phyloP scores from a whole-genome alignment of 352 stramenopile species.

The Paralagenidium karlingii region DNA sequence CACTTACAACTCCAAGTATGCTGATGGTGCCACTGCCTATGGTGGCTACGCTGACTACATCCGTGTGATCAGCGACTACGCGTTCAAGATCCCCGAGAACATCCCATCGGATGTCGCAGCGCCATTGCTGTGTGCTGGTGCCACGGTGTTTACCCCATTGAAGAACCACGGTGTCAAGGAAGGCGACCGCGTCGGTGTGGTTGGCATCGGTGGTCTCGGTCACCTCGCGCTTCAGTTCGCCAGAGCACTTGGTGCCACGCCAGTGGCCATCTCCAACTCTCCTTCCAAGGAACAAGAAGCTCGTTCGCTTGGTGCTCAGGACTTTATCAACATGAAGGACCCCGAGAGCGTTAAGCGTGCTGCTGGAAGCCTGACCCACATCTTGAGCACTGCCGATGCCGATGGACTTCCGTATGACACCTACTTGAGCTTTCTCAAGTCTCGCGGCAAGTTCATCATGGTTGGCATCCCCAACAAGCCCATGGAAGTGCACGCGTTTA shows the following conservation, averaged over 20 bases:
- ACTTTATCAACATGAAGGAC: conserved; percentile 9
- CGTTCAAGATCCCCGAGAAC: conserved; percentile 13
- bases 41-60: conserved; percentile 15
- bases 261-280: conserved; percentile 21
- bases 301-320: conserved; percentile 7
- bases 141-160: conserved; percentile 44
- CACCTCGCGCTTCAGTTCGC: conserved; percentile 70
- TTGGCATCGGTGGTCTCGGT: conserved; percentile 56
- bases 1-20: conserved; percentile 35
- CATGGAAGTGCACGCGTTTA: conserved; percentile 17
- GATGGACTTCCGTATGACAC: conserved; percentile 17
- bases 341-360: conserved; percentile 7
- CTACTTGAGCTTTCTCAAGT: conserved; percentile 8
- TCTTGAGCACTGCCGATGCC: conserved; percentile 18
- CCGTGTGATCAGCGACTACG: conserved; percentile 7
- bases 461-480: conserved; percentile 13
- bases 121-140: conserved; percentile 50
- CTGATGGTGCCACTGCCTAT: conserved; percentile 5
- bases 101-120: conserved; percentile 14
- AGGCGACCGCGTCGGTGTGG: conserved; percentile 25
- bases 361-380: conserved; percentile 10
- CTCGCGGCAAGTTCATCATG: conserved; percentile 15
- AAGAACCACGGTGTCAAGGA: conserved; percentile 17
- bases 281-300: conserved; percentile 8
- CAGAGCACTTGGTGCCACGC: conserved; percentile 26